A percentile compares a stretch with the other conserved stretches of the same genome.
phyloP scores from a whole-genome alignment of 306 rosid species.

The Cicer yamashitae region DNA sequence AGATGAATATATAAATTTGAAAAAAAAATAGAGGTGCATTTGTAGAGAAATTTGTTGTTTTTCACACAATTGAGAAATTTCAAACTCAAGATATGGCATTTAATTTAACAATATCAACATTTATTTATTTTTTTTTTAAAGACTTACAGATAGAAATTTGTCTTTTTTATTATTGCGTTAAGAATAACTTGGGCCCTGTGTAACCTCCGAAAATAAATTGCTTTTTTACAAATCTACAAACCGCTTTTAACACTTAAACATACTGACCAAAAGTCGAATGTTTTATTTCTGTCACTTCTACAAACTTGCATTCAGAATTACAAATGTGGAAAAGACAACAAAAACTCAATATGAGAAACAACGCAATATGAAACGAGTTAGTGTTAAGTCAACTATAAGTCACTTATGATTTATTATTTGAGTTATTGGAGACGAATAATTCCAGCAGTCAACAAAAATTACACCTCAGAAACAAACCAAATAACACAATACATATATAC shows the following conservation, averaged over 20 bases:
- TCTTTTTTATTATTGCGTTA: not conserved
- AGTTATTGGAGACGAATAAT: not conserved
- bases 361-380: constrained; percentile 13
- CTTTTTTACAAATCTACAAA: not conserved
- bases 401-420: not conserved
- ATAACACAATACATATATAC: constrained; percentile 23
- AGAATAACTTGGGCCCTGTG: not conserved
- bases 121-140: too few species aligned
- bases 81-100: accelerated
- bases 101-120: too few species aligned
- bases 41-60: too few species aligned
- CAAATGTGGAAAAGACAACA: not conserved
- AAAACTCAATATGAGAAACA: not conserved
- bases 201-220: too few species aligned
- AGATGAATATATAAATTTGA: too few species aligned
- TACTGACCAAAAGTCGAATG: not conserved
- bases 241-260: not conserved
- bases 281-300: not conserved
- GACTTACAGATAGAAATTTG: too few species aligned
- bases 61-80: too few species aligned
- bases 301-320: not conserved
- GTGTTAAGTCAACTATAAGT: constrained; percentile 7
- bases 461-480: constrained; percentile 24
- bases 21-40: too few species aligned
- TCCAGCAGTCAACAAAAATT: not conserved